phyloP scores from a whole-genome alignment of 2,329 filamentous ascomycete genomes.

The Helicocarpus griseus region DNA sequence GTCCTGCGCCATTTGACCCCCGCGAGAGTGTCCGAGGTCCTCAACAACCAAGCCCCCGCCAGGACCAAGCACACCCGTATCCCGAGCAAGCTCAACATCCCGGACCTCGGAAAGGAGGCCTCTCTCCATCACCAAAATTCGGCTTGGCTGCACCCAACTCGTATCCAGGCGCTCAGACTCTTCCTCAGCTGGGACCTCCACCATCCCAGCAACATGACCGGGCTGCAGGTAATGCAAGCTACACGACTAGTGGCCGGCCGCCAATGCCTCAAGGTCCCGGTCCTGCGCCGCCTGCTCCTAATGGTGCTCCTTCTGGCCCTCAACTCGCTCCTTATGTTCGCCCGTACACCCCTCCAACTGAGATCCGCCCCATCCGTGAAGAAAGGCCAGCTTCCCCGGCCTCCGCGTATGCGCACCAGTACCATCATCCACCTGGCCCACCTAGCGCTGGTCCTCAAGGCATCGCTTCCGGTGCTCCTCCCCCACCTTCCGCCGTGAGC shows the following conservation, averaged over 20 bases:
- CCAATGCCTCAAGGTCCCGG: conserved; percentile 44
- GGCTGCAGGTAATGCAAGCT: conserved; percentile 23
- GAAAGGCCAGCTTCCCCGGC: conserved; percentile 86
- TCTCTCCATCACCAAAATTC: conserved; percentile 52
- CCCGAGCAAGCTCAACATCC: conserved; percentile 52
- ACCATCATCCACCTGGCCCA: conserved; percentile 57
- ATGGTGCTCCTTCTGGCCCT: conserved; percentile 46
- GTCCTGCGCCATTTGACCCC: conserved; percentile 73
- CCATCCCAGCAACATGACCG: conserved; percentile 29
- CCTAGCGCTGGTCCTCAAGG: conserved; percentile 44
- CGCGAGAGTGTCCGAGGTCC: conserved; percentile 62
- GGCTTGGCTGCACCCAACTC: conserved; percentile 43
- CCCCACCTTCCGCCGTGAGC: conserved; percentile 55
- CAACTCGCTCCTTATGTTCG: conserved; percentile 63
- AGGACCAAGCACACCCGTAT: conserved; percentile 61
- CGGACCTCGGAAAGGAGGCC: conserved; percentile 44
- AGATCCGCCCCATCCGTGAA: conserved; percentile 73
- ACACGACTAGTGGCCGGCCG: conserved; percentile 31
- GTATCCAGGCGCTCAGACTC: conserved; percentile 41
- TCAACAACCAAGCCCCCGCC: conserved; percentile 66
- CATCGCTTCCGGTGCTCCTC: conserved; percentile 59
- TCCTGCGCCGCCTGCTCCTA: conserved; percentile 41
- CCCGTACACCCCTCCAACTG: conserved; percentile 69
- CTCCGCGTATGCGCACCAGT: conserved; percentile 73
- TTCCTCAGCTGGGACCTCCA: conserved; percentile 40